Evolutionary conservation across 495 filamentous ascomycete genomes (phyloP).

Genomic region (Aspergillus carlsbadensis): DNA sequence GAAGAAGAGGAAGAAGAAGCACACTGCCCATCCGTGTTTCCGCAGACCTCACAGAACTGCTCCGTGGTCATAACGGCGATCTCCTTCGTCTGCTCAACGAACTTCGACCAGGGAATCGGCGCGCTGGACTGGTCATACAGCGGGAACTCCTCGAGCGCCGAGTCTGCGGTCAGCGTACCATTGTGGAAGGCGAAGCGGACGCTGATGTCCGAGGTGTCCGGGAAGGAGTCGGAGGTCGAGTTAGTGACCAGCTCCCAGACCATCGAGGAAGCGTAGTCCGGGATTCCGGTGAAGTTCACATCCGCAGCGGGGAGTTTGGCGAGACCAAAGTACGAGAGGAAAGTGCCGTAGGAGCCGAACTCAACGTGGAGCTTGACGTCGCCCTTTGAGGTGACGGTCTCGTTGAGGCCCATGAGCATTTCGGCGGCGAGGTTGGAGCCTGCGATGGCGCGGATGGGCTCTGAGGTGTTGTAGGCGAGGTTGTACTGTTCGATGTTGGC

Average conservation of each 20-base stretch:
- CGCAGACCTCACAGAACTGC: constrained; percentile 48
- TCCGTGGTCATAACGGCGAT: constrained; percentile 38
- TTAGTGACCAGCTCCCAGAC: constrained; percentile 54
- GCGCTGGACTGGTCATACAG: constrained; percentile 42
- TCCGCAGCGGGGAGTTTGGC: constrained; percentile 35
- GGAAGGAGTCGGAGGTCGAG: constrained; percentile 37
- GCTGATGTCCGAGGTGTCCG: constrained; percentile 30
- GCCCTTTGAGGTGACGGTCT: constrained; percentile 38
- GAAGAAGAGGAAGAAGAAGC: too few species aligned
- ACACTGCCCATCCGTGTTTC: constrained; percentile 43
- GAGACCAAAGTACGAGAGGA: constrained; percentile 54
- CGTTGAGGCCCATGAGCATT: constrained; percentile 43
- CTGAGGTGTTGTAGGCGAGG: constrained; percentile 50
- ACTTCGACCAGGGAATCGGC: constrained; percentile 43
- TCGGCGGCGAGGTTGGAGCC: constrained; percentile 48
- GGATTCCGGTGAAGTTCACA: constrained; percentile 46
- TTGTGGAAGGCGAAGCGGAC: constrained; percentile 58
- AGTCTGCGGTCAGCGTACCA: constrained; percentile 38
- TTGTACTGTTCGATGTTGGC: constrained; percentile 52
- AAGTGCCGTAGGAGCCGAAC: constrained; percentile 50
- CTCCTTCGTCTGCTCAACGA: constrained; percentile 37
- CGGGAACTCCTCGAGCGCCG: constrained; percentile 32
- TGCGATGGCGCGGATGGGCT: constrained; percentile 47
- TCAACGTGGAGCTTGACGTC: constrained; percentile 44
- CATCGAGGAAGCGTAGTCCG: constrained; percentile 55